A percentile compares a stretch with the other conserved stretches of the same genome.
These are phyloP conservation scores for Bipolaris gigantea DNA, from an alignment of 2,329 filamentous ascomycete species.

Conservation along the genomic window DNA sequence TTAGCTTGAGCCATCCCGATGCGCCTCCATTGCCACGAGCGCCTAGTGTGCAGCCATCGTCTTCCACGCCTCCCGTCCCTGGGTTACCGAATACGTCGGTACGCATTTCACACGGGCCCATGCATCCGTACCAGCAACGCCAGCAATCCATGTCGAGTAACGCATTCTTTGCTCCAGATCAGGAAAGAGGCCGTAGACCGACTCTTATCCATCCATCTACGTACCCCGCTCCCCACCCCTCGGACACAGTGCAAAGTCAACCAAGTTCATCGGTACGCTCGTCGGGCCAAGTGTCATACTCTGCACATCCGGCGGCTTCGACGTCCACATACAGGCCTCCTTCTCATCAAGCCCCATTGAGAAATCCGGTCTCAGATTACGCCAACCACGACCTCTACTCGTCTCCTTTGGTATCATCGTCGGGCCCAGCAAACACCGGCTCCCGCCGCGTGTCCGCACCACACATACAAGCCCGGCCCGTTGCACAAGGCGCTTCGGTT, in stretches of 20 bases:
- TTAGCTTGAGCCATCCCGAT: slow-evolving; percentile 42
- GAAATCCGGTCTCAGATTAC: slow-evolving; percentile 17
- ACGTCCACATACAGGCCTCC: slow-evolving; percentile 6
- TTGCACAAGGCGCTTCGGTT: neutral
- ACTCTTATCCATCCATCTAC: slow-evolving; percentile 41
- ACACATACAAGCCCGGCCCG: slow-evolving; percentile 19
- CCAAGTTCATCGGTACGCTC: slow-evolving; percentile 29
- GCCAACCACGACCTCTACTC: slow-evolving; percentile 27
- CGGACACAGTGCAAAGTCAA: slow-evolving; percentile 20
- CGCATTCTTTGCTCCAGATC: slow-evolving; percentile 25
- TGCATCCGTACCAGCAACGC: slow-evolving; percentile 19
- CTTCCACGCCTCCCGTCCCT: slow-evolving; percentile 28
- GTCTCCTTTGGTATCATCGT: slow-evolving; percentile 24
- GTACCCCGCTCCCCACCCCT: slow-evolving; percentile 35
- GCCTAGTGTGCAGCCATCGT: slow-evolving; percentile 3
- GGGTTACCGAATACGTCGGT: slow-evolving; percentile 31
- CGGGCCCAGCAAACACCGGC: slow-evolving; percentile 2
- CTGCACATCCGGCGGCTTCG: slow-evolving; percentile 4
- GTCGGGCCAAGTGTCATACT: slow-evolving; percentile 16
- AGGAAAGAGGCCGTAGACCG: slow-evolving; percentile 22
- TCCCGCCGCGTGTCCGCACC: slow-evolving; percentile 34
- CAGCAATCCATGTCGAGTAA: slow-evolving; percentile 38
- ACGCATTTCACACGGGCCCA: slow-evolving; percentile 30
- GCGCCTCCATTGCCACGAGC: slow-evolving; percentile 31
- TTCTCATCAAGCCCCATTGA: slow-evolving; percentile 20